Percentiles rank a stretch among this genome's conserved stretches.
Conservation (phyloP, 2,329 filamentous ascomycete genomes). For the Phoma sp. region DNA sequence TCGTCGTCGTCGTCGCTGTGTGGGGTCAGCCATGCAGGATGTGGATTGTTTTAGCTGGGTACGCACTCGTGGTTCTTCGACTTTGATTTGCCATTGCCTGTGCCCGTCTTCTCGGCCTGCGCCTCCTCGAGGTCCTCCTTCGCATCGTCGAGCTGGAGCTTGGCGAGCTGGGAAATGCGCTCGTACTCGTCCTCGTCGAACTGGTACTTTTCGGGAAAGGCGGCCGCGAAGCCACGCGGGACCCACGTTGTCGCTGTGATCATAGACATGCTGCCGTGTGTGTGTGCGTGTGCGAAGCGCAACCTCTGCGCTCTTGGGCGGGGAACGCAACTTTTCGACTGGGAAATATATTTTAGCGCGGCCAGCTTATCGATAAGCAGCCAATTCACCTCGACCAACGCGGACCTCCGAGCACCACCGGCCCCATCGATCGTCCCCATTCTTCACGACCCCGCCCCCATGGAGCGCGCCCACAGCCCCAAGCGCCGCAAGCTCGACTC, state of each 20-base stretch:
- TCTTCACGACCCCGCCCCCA: conserved; percentile 18
- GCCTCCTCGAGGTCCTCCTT: conserved; percentile 74
- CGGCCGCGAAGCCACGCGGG: conserved; percentile 58
- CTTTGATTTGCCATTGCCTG: conserved; percentile 36
- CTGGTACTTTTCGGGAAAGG: conserved; percentile 57
- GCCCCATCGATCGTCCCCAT: not conserved
- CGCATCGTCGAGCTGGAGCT: conserved; percentile 83
- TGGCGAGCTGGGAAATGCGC: conserved; percentile 59
- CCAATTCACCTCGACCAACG: not conserved
- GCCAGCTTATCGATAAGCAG: conserved; percentile 25
- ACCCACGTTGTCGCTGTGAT: conserved; percentile 62
- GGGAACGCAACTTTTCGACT: conserved; percentile 22
- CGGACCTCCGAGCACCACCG: conserved; percentile 29
- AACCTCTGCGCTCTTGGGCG: conserved; percentile 1
- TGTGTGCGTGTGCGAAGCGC: conserved; percentile 10
- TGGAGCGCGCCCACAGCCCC: conserved; percentile 58
- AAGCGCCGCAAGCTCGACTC: conserved; percentile 72
- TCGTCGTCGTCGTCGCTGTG: conserved; percentile 71
- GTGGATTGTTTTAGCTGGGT: not conserved
- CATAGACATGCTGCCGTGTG: conserved; percentile 57
- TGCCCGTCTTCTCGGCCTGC: conserved; percentile 54
- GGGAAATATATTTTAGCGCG: conserved; percentile 15
- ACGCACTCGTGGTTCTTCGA: conserved; percentile 30
- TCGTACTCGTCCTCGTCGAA: conserved; percentile 61
- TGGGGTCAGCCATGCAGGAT: conserved; percentile 17